Conservation (phyloP, 768 basidiomycete genomes). For the Rhizopogon vinicolor region DNA sequence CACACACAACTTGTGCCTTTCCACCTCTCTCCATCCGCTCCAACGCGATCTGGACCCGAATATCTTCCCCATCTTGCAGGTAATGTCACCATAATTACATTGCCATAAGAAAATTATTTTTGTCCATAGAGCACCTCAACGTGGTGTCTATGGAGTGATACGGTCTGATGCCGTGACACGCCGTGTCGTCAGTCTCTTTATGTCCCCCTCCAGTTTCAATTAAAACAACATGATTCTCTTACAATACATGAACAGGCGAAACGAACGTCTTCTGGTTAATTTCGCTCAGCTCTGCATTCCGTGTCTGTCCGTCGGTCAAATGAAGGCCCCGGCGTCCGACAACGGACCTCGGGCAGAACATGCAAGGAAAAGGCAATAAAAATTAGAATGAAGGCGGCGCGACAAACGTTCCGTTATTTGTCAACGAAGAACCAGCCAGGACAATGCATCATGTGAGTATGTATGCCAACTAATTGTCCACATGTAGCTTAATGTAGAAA, state of each 20-base stretch:
- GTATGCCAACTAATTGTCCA: background rate
- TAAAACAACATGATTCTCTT: background rate
- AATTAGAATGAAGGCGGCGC: background rate
- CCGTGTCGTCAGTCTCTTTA: slow-evolving; percentile 1
- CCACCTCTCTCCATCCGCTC: background rate
- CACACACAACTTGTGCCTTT: background rate
- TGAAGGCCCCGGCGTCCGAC: background rate
- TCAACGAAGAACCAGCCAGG: too few species aligned
- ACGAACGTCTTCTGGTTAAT: background rate
- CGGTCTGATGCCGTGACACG: background rate
- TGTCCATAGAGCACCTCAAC: background rate
- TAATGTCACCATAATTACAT: slow-evolving; percentile 22
- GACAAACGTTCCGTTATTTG: background rate
- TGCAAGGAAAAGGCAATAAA: background rate
- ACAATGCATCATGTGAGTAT: background rate
- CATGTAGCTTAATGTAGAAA: background rate
- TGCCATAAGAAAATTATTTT: slow-evolving; percentile 14
- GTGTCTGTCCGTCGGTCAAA: background rate
- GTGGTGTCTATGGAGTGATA: background rate
- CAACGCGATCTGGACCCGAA: background rate
- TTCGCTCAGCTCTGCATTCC: background rate
- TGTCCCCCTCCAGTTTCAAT: slow-evolving; percentile 1
- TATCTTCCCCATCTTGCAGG: slow-evolving; percentile 2
- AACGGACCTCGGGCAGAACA: background rate
- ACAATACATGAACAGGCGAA: background rate